Evolutionary conservation across 192 early-diverging fungal species (phyloP).

Genomic region (Geranomyces variabilis): DNA sequence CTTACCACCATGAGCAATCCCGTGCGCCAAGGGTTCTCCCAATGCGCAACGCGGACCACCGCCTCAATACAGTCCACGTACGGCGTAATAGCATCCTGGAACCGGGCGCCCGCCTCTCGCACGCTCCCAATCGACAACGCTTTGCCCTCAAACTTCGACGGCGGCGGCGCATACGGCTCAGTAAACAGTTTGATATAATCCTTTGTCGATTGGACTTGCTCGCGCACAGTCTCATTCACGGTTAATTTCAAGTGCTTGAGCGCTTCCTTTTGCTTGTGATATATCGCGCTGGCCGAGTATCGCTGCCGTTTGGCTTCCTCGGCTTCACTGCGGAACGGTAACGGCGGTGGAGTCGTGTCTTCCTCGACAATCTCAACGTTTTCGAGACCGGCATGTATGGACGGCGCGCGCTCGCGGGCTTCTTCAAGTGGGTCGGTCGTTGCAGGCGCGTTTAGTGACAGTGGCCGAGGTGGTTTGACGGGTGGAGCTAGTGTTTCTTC

Average conservation of each 20-base stretch:
- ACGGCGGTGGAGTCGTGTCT: background rate
- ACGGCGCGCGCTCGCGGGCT: no score
- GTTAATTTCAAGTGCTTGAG: background rate
- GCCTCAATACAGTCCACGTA: constrained; percentile 24
- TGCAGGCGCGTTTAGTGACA: no score
- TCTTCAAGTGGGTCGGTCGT: no score
- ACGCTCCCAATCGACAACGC: constrained; percentile 11
- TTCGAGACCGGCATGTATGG: background rate
- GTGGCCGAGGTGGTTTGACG: no score
- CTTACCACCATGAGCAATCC: background rate
- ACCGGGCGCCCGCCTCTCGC: constrained; percentile 18
- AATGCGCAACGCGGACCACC: constrained; percentile 1
- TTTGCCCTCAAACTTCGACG: background rate
- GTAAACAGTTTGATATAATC: constrained; percentile 19
- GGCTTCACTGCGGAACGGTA: background rate
- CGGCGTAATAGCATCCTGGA: constrained; percentile 20
- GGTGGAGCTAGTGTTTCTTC: background rate
- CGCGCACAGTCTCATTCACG: background rate
- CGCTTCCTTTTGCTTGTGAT: background rate
- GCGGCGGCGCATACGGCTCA: constrained; percentile 17
- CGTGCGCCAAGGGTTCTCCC: constrained; percentile 30
- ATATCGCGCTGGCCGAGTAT: no score
- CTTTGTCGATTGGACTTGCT: constrained; percentile 16
- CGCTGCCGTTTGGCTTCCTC: no score
- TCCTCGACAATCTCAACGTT: background rate